phyloP scores from a whole-genome alignment of 2,329 filamentous ascomycete genomes.

The Hypoxylon sp. region DNA sequence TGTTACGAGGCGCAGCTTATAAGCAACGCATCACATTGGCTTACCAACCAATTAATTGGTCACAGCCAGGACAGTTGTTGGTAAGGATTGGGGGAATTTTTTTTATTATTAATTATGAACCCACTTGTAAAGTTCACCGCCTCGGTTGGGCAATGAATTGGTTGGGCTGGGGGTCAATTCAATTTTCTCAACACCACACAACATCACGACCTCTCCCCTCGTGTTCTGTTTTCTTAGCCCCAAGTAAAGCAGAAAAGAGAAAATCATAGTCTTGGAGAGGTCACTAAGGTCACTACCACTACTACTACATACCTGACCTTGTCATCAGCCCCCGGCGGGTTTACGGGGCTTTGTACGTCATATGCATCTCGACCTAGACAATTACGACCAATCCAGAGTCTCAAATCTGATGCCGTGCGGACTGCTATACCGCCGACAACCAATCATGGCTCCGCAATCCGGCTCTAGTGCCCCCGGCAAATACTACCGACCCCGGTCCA shows the following conservation, averaged over 20 bases:
- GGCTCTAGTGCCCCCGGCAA: slow-evolving; percentile 36
- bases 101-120: slow-evolving; percentile 8
- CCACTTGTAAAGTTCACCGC: slow-evolving; percentile 28
- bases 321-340: slow-evolving; percentile 19
- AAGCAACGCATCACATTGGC: slow-evolving; percentile 13
- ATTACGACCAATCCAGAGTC: slow-evolving; percentile 32
- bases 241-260: slow-evolving; percentile 8
- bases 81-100: slow-evolving; percentile 8
- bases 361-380: slow-evolving; percentile 35
- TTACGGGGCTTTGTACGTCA: slow-evolving; percentile 42
- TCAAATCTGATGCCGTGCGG: slow-evolving; percentile 23
- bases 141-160: slow-evolving; percentile 15
- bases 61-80: slow-evolving; percentile 8
- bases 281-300: not conserved
- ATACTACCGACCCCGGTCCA: slow-evolving; percentile 34
- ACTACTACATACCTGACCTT: slow-evolving; percentile 4
- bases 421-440: slow-evolving; percentile 12
- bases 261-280: slow-evolving; percentile 12
- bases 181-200: slow-evolving; percentile 34
- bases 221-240: slow-evolving; percentile 14
- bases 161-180: slow-evolving; percentile 16
- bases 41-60: slow-evolving; percentile 20
- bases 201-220: slow-evolving; percentile 25
- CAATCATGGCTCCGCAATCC: slow-evolving; percentile 34
- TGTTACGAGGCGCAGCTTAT: slow-evolving; percentile 27